phyloP scores from a whole-genome alignment of 768 basidiomycete species.

The Auriscalpium microsporum region DNA sequence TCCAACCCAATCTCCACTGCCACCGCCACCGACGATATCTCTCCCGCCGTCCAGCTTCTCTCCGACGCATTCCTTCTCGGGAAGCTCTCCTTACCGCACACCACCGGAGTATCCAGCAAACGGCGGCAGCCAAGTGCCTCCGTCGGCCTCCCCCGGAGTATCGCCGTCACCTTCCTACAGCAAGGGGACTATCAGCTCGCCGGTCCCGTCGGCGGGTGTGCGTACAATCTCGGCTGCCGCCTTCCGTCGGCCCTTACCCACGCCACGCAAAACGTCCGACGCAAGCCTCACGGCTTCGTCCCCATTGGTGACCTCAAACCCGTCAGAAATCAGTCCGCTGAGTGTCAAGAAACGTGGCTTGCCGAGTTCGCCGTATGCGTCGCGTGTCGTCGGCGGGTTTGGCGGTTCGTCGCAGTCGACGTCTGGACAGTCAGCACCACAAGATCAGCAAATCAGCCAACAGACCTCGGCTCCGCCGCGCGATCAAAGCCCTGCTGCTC shows the following conservation, averaged over 20 bases:
- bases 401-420: background rate
- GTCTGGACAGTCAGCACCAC: constrained; percentile 5
- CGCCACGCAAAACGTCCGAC: constrained; percentile 25
- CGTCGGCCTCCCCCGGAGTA: constrained; percentile 13
- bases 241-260: constrained; percentile 44
- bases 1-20: constrained; percentile 1
- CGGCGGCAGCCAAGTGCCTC: constrained; percentile 16
- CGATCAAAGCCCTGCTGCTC: background rate
- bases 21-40: constrained; percentile 3
- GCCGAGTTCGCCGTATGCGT: constrained; percentile 35
- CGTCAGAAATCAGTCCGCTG: constrained; percentile 38
- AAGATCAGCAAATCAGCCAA: constrained; percentile 7
- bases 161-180: constrained; percentile 19
- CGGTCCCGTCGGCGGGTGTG: constrained; percentile 23
- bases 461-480: constrained; percentile 7
- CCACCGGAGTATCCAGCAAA: constrained; percentile 38
- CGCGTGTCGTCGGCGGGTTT: background rate
- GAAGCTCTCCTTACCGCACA: constrained; percentile 30
- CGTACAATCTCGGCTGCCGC: constrained; percentile 72
- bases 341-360: constrained; percentile 40
- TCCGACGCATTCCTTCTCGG: constrained; percentile 15
- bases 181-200: constrained; percentile 21
- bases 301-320: constrained; percentile 15
- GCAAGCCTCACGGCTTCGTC: constrained; percentile 1
- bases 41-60: constrained; percentile 4